Conservation (phyloP, 2,329 filamentous ascomycete genomes). For the Triangularia setosa region DNA sequence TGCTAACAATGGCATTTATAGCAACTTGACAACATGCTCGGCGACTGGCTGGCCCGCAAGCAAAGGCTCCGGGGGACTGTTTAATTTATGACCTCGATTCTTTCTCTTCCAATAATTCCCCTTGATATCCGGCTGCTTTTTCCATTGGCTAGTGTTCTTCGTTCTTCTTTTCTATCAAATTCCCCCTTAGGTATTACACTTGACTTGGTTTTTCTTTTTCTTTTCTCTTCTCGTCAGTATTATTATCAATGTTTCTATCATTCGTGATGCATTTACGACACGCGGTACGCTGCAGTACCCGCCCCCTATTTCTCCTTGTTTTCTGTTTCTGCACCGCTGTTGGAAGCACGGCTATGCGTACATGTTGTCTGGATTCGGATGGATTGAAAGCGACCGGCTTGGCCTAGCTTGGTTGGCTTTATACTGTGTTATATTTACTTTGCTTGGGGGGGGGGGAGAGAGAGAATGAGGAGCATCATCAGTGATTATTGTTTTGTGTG, state of each 20-base stretch:
- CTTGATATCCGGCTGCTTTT: conserved; percentile 2
- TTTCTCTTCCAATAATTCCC: not conserved
- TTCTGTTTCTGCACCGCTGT: not conserved
- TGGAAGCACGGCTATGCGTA: not conserved
- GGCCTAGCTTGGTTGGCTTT: not conserved
- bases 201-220: conserved; percentile 1
- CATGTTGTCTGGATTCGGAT: not conserved
- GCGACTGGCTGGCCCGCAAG: conserved; percentile 73
- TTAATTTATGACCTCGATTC: conserved; percentile 27
- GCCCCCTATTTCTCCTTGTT: not conserved
- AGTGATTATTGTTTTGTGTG: not conserved
- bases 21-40: conserved; percentile 83
- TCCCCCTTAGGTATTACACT: not conserved
- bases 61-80: conserved; percentile 54
- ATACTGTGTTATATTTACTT: not conserved
- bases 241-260: not conserved
- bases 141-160: not conserved
- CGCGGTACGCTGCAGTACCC: not conserved
- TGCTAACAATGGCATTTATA: conserved; percentile 32
- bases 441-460: not conserved
- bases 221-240: not conserved
- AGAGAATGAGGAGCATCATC: not conserved
- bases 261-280: conserved; percentile 9
- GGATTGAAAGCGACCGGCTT: not conserved
- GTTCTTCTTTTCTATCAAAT: not conserved